Base-by-base conservation (phyloP, 352 stramenopile genomes). In the Pythium volutum region DNA sequence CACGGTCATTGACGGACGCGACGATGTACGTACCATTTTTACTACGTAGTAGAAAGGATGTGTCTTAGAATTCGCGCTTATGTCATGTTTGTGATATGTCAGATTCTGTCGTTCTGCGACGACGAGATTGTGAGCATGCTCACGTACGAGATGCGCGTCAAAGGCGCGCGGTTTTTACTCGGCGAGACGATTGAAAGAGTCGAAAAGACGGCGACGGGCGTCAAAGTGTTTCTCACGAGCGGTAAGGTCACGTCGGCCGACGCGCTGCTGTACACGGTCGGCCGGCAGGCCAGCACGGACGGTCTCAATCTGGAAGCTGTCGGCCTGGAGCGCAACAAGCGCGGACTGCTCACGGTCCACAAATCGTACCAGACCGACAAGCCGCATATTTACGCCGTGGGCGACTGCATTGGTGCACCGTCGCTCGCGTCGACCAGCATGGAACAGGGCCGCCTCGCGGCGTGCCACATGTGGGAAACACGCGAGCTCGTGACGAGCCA, bases 361-460 rank as follows among this genome's bases (percentile, higher is more conserved):
- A 43, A 43, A 43, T 1, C 36, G 36, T 22, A 43, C 36, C 36
- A 43, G 36, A 43, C 36, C 14, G 36, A 43, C 9, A 43, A 43
- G 25, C 67, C 46, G 36, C 57, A 20, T 59, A 93, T 81, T 76
- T 94, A 94, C 84, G 89, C 89, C 50, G 87, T 82, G 55, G 89
- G 89, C 25, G 89, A 97, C 61, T 91, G 89, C 69, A 97, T 96
- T 56, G 89, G 89, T 9, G 95, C 89, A 63, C 89, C 89, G 4
- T 87, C 85, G 7, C 79, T 97, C 43, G 88, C 89, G 23, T 96
- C 88, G 42, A 96, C 87, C 15, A 94, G 84, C 36, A 97, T 97
- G 89, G 89, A 97, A 68, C 89, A 97, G 63, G 89, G 89, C 14
- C 81, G 86, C 25, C 64, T 93, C 58, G 89, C 88, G 26, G 93